Base-by-base conservation (phyloP, 495 filamentous ascomycete genomes). In the Podospora tetraspora region DNA sequence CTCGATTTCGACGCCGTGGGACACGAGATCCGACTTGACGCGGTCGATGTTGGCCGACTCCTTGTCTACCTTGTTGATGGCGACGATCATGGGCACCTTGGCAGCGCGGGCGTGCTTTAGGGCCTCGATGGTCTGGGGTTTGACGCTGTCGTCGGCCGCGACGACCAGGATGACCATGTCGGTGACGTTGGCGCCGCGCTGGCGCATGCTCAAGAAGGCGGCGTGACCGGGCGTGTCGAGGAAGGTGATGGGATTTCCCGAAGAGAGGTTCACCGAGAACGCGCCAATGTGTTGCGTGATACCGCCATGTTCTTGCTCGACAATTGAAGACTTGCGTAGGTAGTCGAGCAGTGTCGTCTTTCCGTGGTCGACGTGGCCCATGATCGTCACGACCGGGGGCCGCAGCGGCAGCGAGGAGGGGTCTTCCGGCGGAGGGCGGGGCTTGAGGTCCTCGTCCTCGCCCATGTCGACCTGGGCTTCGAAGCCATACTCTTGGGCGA, bases 281-380 rank as follows among this genome's bases (percentile, higher is more conserved):
- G 96, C 96, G 74, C 96, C 96, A 72, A 99, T 99, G 75, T 98
- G 96, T 78, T 99, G 96, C 0, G 96, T 99, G 72, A 99, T 99
- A 56, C 96, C 96, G 67, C 96, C 96, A 72, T 97, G 92, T 76
- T 99, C 96, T 59, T 89, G 87, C 2, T 90, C 92, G 22, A 89
- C 96, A 34, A 98, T 89, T 1, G 93, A 96, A 5, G 93, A 94
- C 71, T 97, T 94, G 13, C 96, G 92, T 32, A 99, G 83, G 81
- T 89, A 98, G 71, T 99, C 96, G 10, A 99, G 83, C 32, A 99
- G 87, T 0, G 96, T 98, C 0, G 96, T 99, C 82, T 99, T 99
- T 30, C 96, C 96, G 77, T 99, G 96, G 75, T 99, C 96, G 72
- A 99, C 96, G 71, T 99, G 96, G 8, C 96, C 96, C 96, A 99